Evolutionary conservation across 2,329 filamentous ascomycete genomes (phyloP).

Genomic region (Nemania sp.): DNA sequence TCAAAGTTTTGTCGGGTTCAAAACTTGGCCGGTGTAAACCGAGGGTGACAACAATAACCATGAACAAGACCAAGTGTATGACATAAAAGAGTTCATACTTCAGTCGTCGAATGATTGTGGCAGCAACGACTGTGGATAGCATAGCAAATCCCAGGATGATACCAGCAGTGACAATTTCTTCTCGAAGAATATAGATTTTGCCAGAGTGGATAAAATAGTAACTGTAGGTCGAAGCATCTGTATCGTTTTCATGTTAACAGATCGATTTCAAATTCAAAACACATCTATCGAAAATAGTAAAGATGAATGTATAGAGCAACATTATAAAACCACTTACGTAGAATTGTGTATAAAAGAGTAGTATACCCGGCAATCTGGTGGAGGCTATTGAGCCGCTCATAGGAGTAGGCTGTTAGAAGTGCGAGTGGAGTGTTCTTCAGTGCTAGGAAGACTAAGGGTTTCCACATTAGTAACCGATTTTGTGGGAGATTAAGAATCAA

Average conservation of each 20-base stretch:
- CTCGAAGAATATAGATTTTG: constrained; percentile 31
- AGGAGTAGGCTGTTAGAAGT: constrained; percentile 47
- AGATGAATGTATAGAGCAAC: too few species aligned
- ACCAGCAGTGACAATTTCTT: constrained; percentile 40
- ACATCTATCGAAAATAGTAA: not conserved
- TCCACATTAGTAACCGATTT: constrained; percentile 1
- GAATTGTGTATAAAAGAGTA: constrained; percentile 41
- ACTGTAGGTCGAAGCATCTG: constrained; percentile 41
- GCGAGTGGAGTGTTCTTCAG: constrained; percentile 54
- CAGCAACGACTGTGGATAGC: constrained; percentile 43
- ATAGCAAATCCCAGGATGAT: constrained; percentile 44
- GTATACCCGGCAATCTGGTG: constrained; percentile 52
- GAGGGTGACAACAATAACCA: constrained; percentile 46
- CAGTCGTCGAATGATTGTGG: constrained; percentile 40
- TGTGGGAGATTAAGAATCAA: not conserved
- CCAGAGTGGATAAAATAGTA: constrained; percentile 35
- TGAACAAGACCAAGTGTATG: constrained; percentile 47
- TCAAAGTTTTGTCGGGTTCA: constrained; percentile 40
- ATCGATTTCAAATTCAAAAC: not conserved
- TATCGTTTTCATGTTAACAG: not conserved
- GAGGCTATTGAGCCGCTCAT: constrained; percentile 51
- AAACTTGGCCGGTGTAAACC: constrained; percentile 50
- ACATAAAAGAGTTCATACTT: constrained; percentile 54
- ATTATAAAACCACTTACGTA: constrained; percentile 32
- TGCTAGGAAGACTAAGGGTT: constrained; percentile 50